Base-by-base conservation (phyloP, 257 asterid species). In the Marsdenia floribunda region DNA sequence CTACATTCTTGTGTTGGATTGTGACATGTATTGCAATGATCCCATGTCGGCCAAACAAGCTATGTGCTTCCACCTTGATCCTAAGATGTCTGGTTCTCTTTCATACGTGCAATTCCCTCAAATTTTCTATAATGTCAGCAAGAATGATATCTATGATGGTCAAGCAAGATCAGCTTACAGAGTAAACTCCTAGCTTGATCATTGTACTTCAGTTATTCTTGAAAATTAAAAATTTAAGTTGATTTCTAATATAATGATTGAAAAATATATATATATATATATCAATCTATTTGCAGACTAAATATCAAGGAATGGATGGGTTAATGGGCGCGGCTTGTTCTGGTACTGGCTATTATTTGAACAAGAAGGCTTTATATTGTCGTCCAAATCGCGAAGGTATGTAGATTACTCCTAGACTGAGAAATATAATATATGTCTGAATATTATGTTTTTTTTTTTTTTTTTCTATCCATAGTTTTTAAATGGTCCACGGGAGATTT, bases 231-330 rank as follows among this genome's bases (percentile, higher is more conserved):
- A 29, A 29, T 29, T 29, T 29, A 29, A 29, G 33, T 29, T 29
- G 33, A 29, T 1, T 40, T 29, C 33, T 44, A 69, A 69, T 5
- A 40, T 26, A 58, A 42, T 21, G 73, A 13, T 52, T 26, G 61
- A 38, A 38, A 38, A 38, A 38, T 5, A 40, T 5, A 40, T 29
- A 29, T 29, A 29, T 29, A 29, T 29, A 29, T 29, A 29, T 29
- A 29, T 29, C n/a, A 9, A 8, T 72, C 49, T 70, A 22, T 72
- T 35, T 26, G 24, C 75, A 91, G 97, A 91, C 92, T 1, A 90
- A 90, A 80, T 90, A 87, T 75, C 97, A 90, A 90, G 97, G 97
- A 33, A 91, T 91, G 97, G 97, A 91, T 76, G 97, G 97, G 42
- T 19, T 80, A 75, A 82, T 87, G 3, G 96, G 96, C 66, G 77